phyloP scores from a whole-genome alignment of 1,139 yeast species.

The Saccharomycopsis phalli region DNA sequence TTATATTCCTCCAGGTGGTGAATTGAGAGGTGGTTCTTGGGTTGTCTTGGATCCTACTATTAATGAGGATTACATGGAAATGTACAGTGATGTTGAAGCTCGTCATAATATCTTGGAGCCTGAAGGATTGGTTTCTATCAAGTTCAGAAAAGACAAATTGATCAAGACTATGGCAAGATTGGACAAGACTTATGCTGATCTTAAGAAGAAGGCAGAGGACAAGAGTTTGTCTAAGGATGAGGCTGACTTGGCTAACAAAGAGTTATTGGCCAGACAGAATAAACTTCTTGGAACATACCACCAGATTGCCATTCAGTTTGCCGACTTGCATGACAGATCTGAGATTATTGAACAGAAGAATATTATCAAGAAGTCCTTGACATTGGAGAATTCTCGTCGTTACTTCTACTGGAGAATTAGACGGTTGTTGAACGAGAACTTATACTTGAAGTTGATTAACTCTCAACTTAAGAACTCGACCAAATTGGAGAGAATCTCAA shows the following conservation, averaged over 20 bases:
- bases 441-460: constrained; percentile 66
- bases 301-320: constrained; percentile 91
- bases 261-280: constrained; percentile 73
- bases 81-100: constrained; percentile 96
- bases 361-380: constrained; percentile 72
- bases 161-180: constrained; percentile 84
- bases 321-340: constrained; percentile 94
- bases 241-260: constrained; percentile 51
- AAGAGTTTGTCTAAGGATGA: constrained; percentile 52
- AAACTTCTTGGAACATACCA: constrained; percentile 77
- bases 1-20: constrained; percentile 96
- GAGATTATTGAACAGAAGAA: constrained; percentile 97
- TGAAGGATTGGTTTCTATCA: constrained; percentile 98
- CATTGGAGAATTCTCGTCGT: constrained; percentile 85
- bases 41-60: constrained; percentile 98
- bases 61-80: constrained; percentile 95
- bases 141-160: constrained; percentile 88
- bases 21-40: constrained; percentile 99
- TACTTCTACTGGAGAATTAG: constrained; percentile 98
- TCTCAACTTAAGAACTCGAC: constrained; percentile 53
- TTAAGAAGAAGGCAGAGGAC: constrained; percentile 51
- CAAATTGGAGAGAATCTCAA: constrained; percentile 75
- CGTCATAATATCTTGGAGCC: constrained; percentile 98
- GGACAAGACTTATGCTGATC: constrained; percentile 63
- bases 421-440: constrained; percentile 91